Base-by-base conservation (phyloP, 1,284 basidiomycete species). In the Peniophora sp. region DNA sequence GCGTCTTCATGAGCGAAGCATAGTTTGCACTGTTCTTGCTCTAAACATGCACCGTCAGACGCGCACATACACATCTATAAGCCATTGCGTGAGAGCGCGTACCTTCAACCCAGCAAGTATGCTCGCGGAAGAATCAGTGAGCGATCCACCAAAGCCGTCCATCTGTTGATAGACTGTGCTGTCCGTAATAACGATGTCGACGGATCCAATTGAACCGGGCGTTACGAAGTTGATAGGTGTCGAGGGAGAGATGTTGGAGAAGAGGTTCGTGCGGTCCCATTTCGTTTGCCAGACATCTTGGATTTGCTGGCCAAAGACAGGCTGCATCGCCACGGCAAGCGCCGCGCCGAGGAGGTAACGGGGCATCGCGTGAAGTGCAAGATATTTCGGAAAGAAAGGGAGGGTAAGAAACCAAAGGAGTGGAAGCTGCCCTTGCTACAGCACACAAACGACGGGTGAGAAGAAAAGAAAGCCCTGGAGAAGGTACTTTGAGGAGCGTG, bases 121-220 rank as follows among this genome's bases (percentile, higher is more conserved):
- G 36, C 36, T 41, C 39, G 39, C 39, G 39, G n/a, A 23, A 20
- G 36, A 41, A 45, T 46, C 16, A 16, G 45, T 39, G 48, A 78
- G 59, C 1, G 71, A 49, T 22, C 70, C 74, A 1, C 77, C 77
- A 49, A 74, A 76, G 11, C 77, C 77, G 54, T 68, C 67, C 47
- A 79, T 68, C 2, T 67, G 64, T 58, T 78, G 77, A 55, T 69
- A 70, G 22, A 69, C 58, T 3, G 61, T 52, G 16, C 60, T 60
- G 56, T 75, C 74, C 34, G 70, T 56, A 3, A 78, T 56, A 47
- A 67, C 65, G 45, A 78, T 78, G 54, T 75, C 69, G 2, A 71
- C 75, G 45, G 63, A 61, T 3, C 69, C 74, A 20, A 66, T 67
- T 16, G 66, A 45, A 11, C 72, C 71, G 2, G 71, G 70, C 14